Base-by-base conservation (phyloP, 495 filamentous ascomycete species). In the Podospora tetraspora region DNA sequence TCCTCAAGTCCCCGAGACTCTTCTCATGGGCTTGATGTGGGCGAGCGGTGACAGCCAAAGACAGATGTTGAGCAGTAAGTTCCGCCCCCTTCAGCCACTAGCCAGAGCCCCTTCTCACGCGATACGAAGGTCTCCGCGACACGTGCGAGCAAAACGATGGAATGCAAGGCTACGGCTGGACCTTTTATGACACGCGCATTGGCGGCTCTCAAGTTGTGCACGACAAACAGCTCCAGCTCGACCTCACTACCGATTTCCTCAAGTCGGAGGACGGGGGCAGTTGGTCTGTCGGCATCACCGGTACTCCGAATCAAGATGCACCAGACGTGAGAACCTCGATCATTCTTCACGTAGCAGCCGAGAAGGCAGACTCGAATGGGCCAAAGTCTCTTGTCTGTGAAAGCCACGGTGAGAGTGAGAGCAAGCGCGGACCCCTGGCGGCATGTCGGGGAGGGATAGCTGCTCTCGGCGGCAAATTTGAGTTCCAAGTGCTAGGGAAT, bases 111-210 rank as follows among this genome's bases (percentile, higher is more conserved):
- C 16, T 52, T 75, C 66, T 62, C 30, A 23, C 59, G 13, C 57
- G 11, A 32, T 19, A 43, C 6, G 24, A 78, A 96, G 92, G 88
- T 74, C 89, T 97, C 72, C 88, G 94, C 69, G 89, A 97, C 76
- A 95, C 94, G 1, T 97, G 94, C 77, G 94, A 97, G 74, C 94
- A 97, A 77, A 82, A 92, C 77, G 91, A 96, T 74, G 90, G 88
- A 65, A 96, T 97, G 89, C 87, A 86, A 25, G 92, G 94, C 58
- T 97, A 97, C 75, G 94, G 93, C 68, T 97, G 94, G 94, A 92
- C 96, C 69, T 84, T 93, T 74, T 97, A 95, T 78, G 94, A 97
- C 76, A 86, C 91, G 13, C 84, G 94, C 60, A 88, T 82, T 59
- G 94, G 94, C 70, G 94, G 94, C 60, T 83, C 87, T 12, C 90